These are phyloP conservation scores for Trichoderma orchidacearum DNA, from an alignment of 495 filamentous ascomycete genomes.

Conservation along the genomic window DNA sequence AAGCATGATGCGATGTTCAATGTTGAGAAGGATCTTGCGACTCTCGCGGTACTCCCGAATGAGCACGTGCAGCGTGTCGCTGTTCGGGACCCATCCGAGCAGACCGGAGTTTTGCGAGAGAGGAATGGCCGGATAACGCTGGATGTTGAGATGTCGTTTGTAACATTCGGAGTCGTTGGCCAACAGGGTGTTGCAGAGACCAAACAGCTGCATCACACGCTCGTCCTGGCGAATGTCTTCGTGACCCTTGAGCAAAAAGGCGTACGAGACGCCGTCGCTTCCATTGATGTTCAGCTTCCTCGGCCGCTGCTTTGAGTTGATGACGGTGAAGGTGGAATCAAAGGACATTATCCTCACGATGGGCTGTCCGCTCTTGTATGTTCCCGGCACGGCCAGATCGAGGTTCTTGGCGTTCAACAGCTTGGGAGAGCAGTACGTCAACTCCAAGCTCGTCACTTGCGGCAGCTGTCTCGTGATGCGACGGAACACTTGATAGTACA, in stretches of 20 bases:
- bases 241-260: constrained; percentile 86
- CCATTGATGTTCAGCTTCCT: constrained; percentile 79
- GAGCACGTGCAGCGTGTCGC: constrained; percentile 87
- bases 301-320: constrained; percentile 92
- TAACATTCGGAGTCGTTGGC: constrained; percentile 87
- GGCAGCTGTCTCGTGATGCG: constrained; percentile 90
- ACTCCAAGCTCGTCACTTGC: constrained; percentile 79
- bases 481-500: constrained; percentile 95
- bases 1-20: constrained; percentile 98
- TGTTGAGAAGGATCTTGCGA: constrained; percentile 92
- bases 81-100: constrained; percentile 95
- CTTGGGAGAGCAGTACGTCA: constrained; percentile 91
- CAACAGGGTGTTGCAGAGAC: constrained; percentile 86
- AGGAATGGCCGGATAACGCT: constrained; percentile 87
- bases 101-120: constrained; percentile 92
- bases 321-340: constrained; percentile 76
- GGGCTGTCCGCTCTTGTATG: constrained; percentile 77
- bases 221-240: constrained; percentile 98
- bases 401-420: constrained; percentile 71
- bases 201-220: constrained; percentile 97
- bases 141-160: constrained; percentile 91
- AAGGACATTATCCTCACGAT: constrained; percentile 80
- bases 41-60: constrained; percentile 97
- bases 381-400: constrained; percentile 85
- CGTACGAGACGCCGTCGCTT: constrained; percentile 74